Evolutionary conservation across 257 asterid genomes (phyloP), one percentile per base, ranked within the genome.

Genomic region (Penstemon newberryi): DNA sequence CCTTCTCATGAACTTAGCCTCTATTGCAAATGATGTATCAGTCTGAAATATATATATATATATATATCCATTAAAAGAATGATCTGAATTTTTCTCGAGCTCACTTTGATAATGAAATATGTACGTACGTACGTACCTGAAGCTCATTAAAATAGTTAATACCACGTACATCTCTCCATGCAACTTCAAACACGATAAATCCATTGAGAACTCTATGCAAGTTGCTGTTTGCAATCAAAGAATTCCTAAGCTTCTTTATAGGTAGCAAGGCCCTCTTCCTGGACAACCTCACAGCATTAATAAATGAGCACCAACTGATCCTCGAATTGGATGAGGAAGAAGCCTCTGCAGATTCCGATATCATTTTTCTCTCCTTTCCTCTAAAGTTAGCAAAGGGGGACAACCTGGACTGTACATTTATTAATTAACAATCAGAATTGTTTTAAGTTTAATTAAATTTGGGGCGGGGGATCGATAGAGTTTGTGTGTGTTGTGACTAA

Each of bases 311-410:
- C 91, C 93, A 90, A 67, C 74, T 65, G 41, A 81, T 77, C 43
- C 82, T 71, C 8, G 84, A 72, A 56, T 69, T 75, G 33, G 82
- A 39, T 49, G 80, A 70, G 72, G 85, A 72, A 63, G 74, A 70
- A 72, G 58, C 67, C n/a, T 71, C 82, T 15, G 75, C 19, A 51
- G 66, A 75, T 56, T 69, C 73, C 65, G 64, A 63, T 18, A 58
- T 58, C 61, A 64, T 79, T 79, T 80, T 81, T 66, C 49, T 83
- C 58, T 70, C 86, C 75, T 83, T 70, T 33, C 84, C 83, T 78
- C 91, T 82, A 50, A 91, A 86, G 77, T 90, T 90, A 19, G 93
- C 96, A 71, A 90, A 90, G 63, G 96, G 96, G 63, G 96, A 90
- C 82, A 90, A 70, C 80, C 93, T 83, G 74, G 90, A 90, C 95